These are phyloP conservation scores for Geranomyces michiganensis DNA, from an alignment of 192 early-diverging fungal genomes.

Conservation along the genomic window DNA sequence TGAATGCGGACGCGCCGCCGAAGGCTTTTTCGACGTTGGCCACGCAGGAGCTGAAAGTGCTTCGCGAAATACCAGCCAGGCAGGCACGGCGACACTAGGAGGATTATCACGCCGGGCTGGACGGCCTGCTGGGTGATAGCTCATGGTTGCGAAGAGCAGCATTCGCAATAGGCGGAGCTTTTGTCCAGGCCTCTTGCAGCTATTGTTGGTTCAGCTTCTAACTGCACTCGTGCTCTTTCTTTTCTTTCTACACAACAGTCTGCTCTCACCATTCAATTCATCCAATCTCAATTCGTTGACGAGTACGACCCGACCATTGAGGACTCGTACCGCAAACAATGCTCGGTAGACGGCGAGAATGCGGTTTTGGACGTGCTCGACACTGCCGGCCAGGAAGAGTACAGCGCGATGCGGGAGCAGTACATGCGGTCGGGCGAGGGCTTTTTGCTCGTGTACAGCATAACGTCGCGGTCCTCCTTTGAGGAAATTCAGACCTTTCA, in stretches of 20 bases:
- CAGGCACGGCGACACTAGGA: no score
- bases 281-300: constrained; percentile 81
- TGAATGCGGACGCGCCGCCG: no score
- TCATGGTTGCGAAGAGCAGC: no score
- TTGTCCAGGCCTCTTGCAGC: no score
- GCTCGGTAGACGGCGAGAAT: constrained; percentile 75
- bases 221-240: background rate
- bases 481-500: constrained; percentile 75
- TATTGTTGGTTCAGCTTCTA: no score
- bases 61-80: no score
- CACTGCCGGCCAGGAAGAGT: constrained; percentile 89
- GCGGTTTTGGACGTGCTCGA: constrained; percentile 91
- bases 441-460: constrained; percentile 82
- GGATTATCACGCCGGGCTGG: no score
- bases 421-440: constrained; percentile 86
- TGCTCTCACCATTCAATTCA: constrained; percentile 90
- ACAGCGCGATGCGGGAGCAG: constrained; percentile 86
- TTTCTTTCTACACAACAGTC: constrained; percentile 44
- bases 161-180: no score
- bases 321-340: constrained; percentile 80
- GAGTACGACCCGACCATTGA: constrained; percentile 68
- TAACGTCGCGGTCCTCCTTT: constrained; percentile 74
- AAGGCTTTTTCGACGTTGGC: no score
- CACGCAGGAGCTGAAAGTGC: no score
- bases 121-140: no score